Evolutionary conservation across 768 basidiomycete genomes (phyloP), one percentile per base, ranked within the genome.

Genomic region (Agaricus blazei): DNA sequence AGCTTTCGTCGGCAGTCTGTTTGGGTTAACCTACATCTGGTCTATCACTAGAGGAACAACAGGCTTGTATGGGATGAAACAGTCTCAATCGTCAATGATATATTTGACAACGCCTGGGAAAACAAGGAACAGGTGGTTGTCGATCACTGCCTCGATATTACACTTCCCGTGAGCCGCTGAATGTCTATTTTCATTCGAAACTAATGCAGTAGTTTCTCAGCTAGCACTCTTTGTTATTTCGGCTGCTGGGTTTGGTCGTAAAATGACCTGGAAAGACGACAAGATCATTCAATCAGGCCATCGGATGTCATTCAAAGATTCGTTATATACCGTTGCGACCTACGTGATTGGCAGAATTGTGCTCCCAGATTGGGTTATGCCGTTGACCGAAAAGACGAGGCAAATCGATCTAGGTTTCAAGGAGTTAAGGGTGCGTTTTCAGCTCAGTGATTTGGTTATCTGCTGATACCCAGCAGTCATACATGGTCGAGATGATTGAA

Each of bases 161-260:
- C 83, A 1, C 63, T 80, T 3, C 79, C 80, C 6, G 83, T 83
- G 55, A 45, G 76, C 14, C 11, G 3, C 9, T n/a, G 1, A 19
- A 19, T 23, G 11, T 12, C 7, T 29, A 24, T 2, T 45, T 23
- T 45, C 5, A 15, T 45, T 23, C 19, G 11, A 4, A 6, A 36
- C 24, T 62, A 15, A 44, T 28, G 23, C 29, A 11, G 1, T 14
- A 19, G 46, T 23, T 19, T 19, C 43, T 5, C 37, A 83, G 82
- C 74, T 82, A 42, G 76, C 82, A 0, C 73, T 84, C 3, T 78
- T 79, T 52, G 74, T 82, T 34, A 80, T 84, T 48, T 72, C 80
- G 27, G 73, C 72, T 2, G 82, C 83, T 56, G 81, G 80, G 3
- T 85, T 84, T 59, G 82, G 83, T 3, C 72, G 73, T 28, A 65